Base-by-base conservation (phyloP, 1,139 yeast genomes). In the Ogataea hybrid region DNA sequence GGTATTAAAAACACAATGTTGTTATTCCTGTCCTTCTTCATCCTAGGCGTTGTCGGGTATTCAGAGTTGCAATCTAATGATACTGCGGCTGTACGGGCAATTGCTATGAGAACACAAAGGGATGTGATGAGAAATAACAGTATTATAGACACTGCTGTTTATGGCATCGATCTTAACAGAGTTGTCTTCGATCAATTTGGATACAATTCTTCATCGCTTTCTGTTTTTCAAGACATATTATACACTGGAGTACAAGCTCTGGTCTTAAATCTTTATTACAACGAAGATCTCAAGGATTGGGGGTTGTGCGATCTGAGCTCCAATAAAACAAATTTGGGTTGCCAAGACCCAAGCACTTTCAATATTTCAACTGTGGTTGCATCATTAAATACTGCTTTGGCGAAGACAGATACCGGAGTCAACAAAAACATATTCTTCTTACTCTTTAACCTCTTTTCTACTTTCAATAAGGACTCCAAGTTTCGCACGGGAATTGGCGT, bases 221-320 rank as follows among this genome's bases (percentile, higher is more conserved):
- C 48, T 1, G 54, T 60, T 4, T 51, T 84, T 3, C 42, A 52
- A 5, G 51, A 61, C 5, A 47, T 81, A 12, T 56, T 87, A 35
- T 61, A 65, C 32, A 61, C 65, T 2, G 92, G 92, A 0, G 67
- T 75, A 10, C 74, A 75, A 46, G 62, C 74, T 0, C 57, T 83
- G 20, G 65, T 73, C 45, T 43, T 88, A 11, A 94, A 88, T 57
- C 53, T 86, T 14, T 86, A 81, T 61, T 82, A 84, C 77, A 80
- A 80, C 57, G 75, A 75, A 43, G 60, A 62, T 25, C 64, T 68
- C 7, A 51, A 58, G 32, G 65, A 62, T 44, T 82, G 95, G 81
- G 86, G 82, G 53, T 57, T 85, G n/a, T 85, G 95, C 56, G 92
- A 92, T 0, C 23, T 35, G 5, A 27, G 35, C 3, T 28, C 39